phyloP scores from a whole-genome alignment of 768 basidiomycete species.

The Mycena chlorophos region DNA sequence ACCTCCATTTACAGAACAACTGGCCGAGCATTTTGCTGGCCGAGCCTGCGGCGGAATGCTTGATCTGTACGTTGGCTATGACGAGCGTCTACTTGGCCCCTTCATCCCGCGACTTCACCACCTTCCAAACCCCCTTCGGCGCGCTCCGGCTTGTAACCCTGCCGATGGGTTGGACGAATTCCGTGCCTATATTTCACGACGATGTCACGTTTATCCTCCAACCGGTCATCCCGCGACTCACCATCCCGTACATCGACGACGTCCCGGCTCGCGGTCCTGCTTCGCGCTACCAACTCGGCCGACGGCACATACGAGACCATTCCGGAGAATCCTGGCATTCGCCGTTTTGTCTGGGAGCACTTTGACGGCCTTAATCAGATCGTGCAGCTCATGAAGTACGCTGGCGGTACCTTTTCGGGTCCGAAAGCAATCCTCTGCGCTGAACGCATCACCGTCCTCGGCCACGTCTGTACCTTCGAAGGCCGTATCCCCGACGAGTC shows the following conservation, averaged over 20 bases:
- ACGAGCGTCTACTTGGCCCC: conserved; percentile 8
- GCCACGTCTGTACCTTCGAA: not conserved
- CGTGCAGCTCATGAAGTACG: not conserved
- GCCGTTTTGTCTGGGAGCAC: not conserved
- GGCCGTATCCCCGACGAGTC: not conserved
- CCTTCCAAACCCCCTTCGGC: conserved; percentile 17
- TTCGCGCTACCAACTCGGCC: conserved; percentile 18
- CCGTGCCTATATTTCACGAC: conserved; percentile 21
- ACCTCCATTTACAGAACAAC: conserved; percentile 13
- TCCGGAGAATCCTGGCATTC: conserved; percentile 10
- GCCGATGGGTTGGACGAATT: conserved; percentile 24
- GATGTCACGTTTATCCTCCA: conserved; percentile 27
- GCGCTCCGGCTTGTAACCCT: conserved; percentile 14
- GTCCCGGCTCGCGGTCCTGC: conserved; percentile 25
- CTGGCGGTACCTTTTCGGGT: not conserved
- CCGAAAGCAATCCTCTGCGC: not conserved
- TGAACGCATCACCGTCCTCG: not conserved
- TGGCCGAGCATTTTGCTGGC: conserved; percentile 20
- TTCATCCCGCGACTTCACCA: conserved; percentile 17
- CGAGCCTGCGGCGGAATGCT: conserved; percentile 3
- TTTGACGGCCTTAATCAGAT: not conserved
- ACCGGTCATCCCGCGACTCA: conserved; percentile 23
- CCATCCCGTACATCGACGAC: conserved; percentile 31
- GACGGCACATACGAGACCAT: conserved; percentile 16
- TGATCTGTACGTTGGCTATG: conserved; percentile 16